A percentile compares a stretch with the other conserved stretches of the same genome.
These are phyloP conservation scores for Phanerochaete sordida DNA, from an alignment of 768 basidiomycete genomes.

Conservation along the genomic window DNA sequence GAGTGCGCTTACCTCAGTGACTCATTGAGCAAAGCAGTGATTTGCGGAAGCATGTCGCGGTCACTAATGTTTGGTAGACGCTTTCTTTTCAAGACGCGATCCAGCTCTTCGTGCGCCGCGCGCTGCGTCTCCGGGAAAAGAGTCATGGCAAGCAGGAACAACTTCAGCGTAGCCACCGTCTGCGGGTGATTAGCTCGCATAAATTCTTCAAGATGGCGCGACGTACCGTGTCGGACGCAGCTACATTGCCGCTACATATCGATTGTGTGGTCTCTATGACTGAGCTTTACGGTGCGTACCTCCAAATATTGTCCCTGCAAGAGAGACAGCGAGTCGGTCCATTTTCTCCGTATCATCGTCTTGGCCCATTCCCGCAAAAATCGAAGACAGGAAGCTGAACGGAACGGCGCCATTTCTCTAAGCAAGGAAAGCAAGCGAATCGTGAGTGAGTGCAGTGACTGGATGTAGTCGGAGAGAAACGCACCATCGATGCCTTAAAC, in stretches of 20 bases:
- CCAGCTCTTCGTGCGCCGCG: constrained; percentile 19
- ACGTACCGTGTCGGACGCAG: too few species aligned
- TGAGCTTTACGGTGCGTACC: too few species aligned
- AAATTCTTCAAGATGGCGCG: too few species aligned
- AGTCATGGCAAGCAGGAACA: constrained; percentile 20
- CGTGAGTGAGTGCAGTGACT: background rate
- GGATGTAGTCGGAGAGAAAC: background rate
- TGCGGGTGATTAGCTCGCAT: background rate
- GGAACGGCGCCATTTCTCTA: too few species aligned
- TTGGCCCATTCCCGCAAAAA: too few species aligned
- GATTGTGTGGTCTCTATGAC: too few species aligned
- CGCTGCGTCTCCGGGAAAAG: constrained; percentile 15
- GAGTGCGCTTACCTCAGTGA: background rate
- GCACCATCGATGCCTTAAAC: background rate
- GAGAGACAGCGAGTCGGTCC: too few species aligned
- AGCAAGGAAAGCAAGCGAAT: too few species aligned
- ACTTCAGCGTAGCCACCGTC: background rate
- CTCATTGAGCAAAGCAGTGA: constrained; percentile 20
- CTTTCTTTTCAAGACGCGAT: constrained; percentile 22
- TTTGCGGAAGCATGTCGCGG: constrained; percentile 6
- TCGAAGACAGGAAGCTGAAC: too few species aligned
- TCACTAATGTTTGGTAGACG: constrained; percentile 26
- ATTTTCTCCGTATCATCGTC: too few species aligned
- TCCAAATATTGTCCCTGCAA: too few species aligned
- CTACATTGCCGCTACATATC: too few species aligned